A percentile compares a stretch with the other conserved stretches of the same genome.
Evolutionary conservation across 2,329 filamentous ascomycete genomes (phyloP).

Genomic region (Talaromyces sp.): DNA sequence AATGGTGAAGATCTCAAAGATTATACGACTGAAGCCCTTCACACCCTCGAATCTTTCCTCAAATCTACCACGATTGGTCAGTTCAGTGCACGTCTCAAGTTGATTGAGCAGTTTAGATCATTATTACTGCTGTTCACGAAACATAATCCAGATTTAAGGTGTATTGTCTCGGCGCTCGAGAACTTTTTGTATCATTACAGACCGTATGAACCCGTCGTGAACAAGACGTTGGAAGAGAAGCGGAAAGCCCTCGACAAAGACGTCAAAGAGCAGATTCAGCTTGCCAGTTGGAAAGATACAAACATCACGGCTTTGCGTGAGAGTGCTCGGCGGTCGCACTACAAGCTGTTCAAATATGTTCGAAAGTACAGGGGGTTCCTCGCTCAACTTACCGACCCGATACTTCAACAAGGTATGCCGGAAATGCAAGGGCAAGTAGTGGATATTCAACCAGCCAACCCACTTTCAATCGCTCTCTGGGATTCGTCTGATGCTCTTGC

Average conservation of each 20-base stretch:
- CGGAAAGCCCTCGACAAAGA: conserved; percentile 78
- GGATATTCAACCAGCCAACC: conserved; percentile 20
- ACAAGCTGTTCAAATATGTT: conserved; percentile 86
- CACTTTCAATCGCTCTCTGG: neutral
- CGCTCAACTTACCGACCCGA: conserved; percentile 67
- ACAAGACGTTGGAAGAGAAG: conserved; percentile 64
- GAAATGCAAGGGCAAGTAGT: conserved; percentile 29
- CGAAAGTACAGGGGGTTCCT: conserved; percentile 82
- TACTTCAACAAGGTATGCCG: conserved; percentile 43
- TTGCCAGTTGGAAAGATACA: conserved; percentile 97
- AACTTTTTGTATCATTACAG: conserved; percentile 76
- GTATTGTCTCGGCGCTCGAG: conserved; percentile 62
- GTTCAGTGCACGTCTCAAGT: conserved; percentile 66
- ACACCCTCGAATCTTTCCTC: conserved; percentile 76
- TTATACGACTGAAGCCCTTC: conserved; percentile 68
- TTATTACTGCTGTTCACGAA: conserved; percentile 62
- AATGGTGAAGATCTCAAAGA: conserved; percentile 57
- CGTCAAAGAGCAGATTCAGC: conserved; percentile 85
- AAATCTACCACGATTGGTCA: conserved; percentile 76
- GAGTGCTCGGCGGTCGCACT: conserved; percentile 84
- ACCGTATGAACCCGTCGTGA: conserved; percentile 65
- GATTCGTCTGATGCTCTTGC: conserved; percentile 29
- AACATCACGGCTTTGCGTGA: conserved; percentile 87
- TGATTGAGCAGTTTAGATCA: conserved; percentile 61
- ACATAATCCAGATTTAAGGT: conserved; percentile 57